Percentiles rank a stretch among this genome's conserved stretches.
Evolutionary conservation across 176 grass and related monocot genomes (phyloP).

Genomic region (Miscanthus lutarioriparius): DNA sequence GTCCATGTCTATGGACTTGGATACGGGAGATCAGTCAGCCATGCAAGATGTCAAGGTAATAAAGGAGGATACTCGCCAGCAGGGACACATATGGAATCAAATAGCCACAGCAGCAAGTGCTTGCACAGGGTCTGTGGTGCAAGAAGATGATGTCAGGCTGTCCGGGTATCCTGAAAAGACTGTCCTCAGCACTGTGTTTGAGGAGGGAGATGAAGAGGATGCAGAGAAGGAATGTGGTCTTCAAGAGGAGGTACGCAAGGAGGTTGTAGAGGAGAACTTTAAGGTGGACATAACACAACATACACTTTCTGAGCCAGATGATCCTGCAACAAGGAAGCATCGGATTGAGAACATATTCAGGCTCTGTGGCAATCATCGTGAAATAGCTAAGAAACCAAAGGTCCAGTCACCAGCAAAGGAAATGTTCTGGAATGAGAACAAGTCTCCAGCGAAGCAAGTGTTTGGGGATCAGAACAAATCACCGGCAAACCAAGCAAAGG

Average conservation of each 20-base stretch:
- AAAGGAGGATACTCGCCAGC: slow-evolving; percentile 59
- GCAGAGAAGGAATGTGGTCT: slow-evolving; percentile 36
- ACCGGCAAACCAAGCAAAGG: background rate
- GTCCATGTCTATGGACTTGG: slow-evolving; percentile 93
- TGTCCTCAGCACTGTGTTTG: slow-evolving; percentile 69
- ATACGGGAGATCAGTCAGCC: slow-evolving; percentile 61
- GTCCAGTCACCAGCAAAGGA: slow-evolving; percentile 27
- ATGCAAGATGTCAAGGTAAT: slow-evolving; percentile 71
- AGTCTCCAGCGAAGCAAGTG: slow-evolving; percentile 20
- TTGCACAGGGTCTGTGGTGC: slow-evolving; percentile 22
- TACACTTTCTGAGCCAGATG: slow-evolving; percentile 32
- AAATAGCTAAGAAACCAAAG: slow-evolving; percentile 44
- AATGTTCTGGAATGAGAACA: slow-evolving; percentile 44
- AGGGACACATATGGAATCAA: slow-evolving; percentile 33
- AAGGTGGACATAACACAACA: slow-evolving; percentile 21
- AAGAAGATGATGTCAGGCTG: slow-evolving; percentile 44
- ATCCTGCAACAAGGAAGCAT: slow-evolving; percentile 52
- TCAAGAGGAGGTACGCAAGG: slow-evolving; percentile 77
- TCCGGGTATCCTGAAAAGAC: slow-evolving; percentile 63
- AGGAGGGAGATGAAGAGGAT: slow-evolving; percentile 66
- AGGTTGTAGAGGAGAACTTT: slow-evolving; percentile 68
- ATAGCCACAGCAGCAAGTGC: background rate
- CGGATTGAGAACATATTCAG: slow-evolving; percentile 87
- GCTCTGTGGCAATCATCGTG: slow-evolving; percentile 82
- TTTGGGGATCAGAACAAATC: slow-evolving; percentile 31